A percentile compares a stretch with the other conserved stretches of the same genome.
Evolutionary conservation across 768 basidiomycete species (phyloP).

Genomic region (Zangia roseola): DNA sequence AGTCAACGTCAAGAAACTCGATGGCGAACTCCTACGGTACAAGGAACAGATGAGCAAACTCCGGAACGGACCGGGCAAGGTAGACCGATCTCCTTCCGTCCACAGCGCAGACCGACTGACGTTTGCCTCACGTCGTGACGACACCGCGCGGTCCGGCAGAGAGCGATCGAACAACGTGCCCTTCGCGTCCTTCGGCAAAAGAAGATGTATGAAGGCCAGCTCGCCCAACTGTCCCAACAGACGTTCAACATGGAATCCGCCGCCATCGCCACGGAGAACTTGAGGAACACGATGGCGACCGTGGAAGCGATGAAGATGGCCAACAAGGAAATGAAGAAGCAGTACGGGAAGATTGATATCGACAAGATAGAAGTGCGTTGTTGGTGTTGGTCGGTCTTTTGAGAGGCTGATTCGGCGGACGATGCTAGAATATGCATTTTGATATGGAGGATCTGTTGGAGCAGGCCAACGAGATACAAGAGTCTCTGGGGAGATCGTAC

Average conservation of each 20-base stretch:
- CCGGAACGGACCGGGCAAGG: constrained; percentile 93
- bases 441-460: constrained; percentile 98
- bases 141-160: constrained; percentile 41
- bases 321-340: constrained; percentile 94
- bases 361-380: constrained; percentile 92
- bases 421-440: constrained; percentile 80
- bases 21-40: constrained; percentile 87
- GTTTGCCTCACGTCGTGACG: not conserved
- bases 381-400: not conserved
- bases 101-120: not conserved
- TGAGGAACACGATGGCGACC: constrained; percentile 98
- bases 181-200: constrained; percentile 92
- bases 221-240: constrained; percentile 89
- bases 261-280: constrained; percentile 92
- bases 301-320: constrained; percentile 94
- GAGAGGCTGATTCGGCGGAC: not conserved
- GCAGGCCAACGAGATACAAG: constrained; percentile 97
- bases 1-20: constrained; percentile 95
- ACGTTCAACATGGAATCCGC: constrained; percentile 99
- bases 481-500: constrained; percentile 89
- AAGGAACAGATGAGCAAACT: constrained; percentile 96
- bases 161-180: constrained; percentile 93
- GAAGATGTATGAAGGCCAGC: constrained; percentile 91
- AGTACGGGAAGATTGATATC: constrained; percentile 96
- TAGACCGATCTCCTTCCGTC: constrained; percentile 31